phyloP scores from a whole-genome alignment of 2,329 filamentous ascomycete species.

The Curvularia verruculosa region DNA sequence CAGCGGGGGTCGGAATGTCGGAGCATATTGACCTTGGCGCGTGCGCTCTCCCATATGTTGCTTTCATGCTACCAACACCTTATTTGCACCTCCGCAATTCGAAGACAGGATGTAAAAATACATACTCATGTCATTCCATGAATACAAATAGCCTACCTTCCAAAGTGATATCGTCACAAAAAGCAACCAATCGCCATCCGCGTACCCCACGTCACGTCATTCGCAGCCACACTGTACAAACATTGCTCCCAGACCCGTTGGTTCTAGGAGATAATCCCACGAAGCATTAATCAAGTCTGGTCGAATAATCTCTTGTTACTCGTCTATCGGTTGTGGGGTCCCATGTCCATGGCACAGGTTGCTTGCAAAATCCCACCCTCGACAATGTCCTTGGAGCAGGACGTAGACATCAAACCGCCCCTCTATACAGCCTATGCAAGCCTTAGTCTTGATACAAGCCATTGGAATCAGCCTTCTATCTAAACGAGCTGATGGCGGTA shows the following conservation, averaged over 20 bases:
- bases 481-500: not conserved
- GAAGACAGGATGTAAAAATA: not conserved
- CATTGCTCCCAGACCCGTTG: slow-evolving; percentile 6
- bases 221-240: slow-evolving; percentile 10
- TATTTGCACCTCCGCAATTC: not conserved
- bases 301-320: slow-evolving; percentile 31
- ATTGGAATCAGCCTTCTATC: not conserved
- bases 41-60: slow-evolving; percentile 1
- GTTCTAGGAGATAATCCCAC: slow-evolving; percentile 21
- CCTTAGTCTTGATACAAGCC: not conserved
- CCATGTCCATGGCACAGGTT: slow-evolving; percentile 15
- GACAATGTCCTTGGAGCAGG: slow-evolving; percentile 1
- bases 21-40: slow-evolving; percentile 10
- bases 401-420: slow-evolving; percentile 1
- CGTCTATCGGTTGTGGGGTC: slow-evolving; percentile 32
- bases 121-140: not conserved
- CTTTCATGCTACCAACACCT: slow-evolving; percentile 4
- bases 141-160: not conserved
- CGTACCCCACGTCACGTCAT: slow-evolving; percentile 18
- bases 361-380: slow-evolving; percentile 1
- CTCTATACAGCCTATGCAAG: not conserved
- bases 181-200: slow-evolving; percentile 17
- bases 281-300: slow-evolving; percentile 29
- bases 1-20: slow-evolving; percentile 19
- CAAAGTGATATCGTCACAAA: slow-evolving; percentile 17